Evolutionary conservation across 2,329 filamentous ascomycete species (phyloP).

Genomic region (Colletotrichum costaricense): DNA sequence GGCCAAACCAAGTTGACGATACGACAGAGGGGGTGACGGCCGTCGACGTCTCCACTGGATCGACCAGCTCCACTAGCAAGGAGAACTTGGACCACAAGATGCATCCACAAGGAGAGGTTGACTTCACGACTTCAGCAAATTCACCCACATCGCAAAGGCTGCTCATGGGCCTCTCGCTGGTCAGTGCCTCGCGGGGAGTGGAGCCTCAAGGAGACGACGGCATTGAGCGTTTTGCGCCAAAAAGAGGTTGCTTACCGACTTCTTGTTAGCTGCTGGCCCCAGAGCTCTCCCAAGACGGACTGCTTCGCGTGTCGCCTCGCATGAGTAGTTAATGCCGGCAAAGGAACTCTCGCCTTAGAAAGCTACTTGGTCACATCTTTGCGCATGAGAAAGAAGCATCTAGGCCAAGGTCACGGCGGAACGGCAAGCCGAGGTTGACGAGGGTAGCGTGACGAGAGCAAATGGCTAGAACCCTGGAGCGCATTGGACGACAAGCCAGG

Average conservation of each 20-base stretch:
- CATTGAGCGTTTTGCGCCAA: constrained; percentile 20
- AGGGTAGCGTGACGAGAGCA: neutral
- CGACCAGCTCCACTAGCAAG: constrained; percentile 30
- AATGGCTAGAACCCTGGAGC: constrained; percentile 1
- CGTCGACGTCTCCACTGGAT: constrained; percentile 28
- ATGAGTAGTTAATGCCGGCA: constrained; percentile 25
- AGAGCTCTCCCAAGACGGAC: constrained; percentile 1
- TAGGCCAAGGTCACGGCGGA: neutral
- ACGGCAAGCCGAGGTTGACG: constrained; percentile 17
- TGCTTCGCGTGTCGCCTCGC: constrained; percentile 8
- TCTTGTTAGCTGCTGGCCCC: neutral
- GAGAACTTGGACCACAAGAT: constrained; percentile 13
- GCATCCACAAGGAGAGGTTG: constrained; percentile 13
- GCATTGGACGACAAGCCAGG: constrained; percentile 15
- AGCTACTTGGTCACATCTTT: constrained; percentile 1
- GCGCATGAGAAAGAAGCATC: neutral
- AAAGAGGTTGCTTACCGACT: constrained; percentile 11
- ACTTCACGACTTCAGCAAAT: constrained; percentile 14
- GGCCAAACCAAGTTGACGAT: constrained; percentile 24
- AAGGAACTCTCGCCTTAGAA: constrained; percentile 2
- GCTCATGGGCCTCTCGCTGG: constrained; percentile 9
- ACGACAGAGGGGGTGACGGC: constrained; percentile 29
- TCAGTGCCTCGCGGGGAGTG: constrained; percentile 8
- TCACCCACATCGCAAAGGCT: constrained; percentile 11
- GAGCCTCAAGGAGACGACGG: constrained; percentile 6